Evolutionary conservation across 129 eudicot species (phyloP).

Genomic region (Flaveria robusta): DNA sequence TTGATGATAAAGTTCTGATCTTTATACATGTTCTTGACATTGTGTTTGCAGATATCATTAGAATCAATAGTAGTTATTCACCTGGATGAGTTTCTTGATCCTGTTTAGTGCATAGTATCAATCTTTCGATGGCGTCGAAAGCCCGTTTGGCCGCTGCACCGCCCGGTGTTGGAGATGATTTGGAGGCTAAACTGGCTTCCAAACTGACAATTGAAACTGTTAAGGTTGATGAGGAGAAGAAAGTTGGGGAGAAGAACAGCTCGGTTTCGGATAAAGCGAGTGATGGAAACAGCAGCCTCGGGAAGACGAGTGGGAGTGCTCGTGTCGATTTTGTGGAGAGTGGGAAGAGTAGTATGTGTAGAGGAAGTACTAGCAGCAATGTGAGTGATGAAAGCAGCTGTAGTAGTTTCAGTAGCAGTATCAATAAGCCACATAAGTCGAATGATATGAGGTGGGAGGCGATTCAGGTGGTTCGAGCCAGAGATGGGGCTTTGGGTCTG

Average conservation of each 20-base stretch:
- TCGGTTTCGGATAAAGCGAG: constrained; percentile 50
- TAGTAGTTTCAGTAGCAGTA: constrained; percentile 66
- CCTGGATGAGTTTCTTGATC: constrained; percentile 27
- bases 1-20: constrained; percentile 7
- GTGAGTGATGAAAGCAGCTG: constrained; percentile 75
- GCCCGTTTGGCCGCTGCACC: constrained; percentile 19
- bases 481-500: constrained; percentile 65
- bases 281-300: constrained; percentile 42
- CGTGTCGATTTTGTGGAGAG: constrained; percentile 44
- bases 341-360: constrained; percentile 59
- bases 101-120: constrained; percentile 11
- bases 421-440: constrained; percentile 70
- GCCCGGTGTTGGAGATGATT: constrained; percentile 26
- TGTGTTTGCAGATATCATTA: background rate
- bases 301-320: constrained; percentile 54
- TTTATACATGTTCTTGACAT: constrained; percentile 11
- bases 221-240: constrained; percentile 48
- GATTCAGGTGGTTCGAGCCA: constrained; percentile 51
- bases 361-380: constrained; percentile 57
- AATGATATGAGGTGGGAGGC: constrained; percentile 76
- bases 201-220: constrained; percentile 27
- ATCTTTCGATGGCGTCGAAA: constrained; percentile 52
- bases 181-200: constrained; percentile 35
- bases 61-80: constrained; percentile 9
- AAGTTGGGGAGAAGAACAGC: constrained; percentile 43